phyloP scores from a whole-genome alignment of 176 grass and related monocot genomes.

The Zea luxurians region DNA sequence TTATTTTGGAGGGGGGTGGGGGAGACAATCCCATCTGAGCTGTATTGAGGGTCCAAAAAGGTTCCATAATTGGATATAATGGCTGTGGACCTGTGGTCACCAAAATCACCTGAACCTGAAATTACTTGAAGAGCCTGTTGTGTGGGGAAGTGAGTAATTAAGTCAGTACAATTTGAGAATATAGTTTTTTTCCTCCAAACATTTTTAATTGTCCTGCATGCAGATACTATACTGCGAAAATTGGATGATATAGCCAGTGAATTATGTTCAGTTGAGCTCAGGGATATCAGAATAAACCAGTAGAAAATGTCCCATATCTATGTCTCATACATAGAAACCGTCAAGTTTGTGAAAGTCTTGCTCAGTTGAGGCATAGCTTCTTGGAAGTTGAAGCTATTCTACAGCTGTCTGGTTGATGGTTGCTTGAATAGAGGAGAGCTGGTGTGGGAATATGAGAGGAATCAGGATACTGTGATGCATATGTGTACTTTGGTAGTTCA shows the following conservation, averaged over 20 bases:
- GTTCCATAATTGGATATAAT: not conserved
- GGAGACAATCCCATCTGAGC: not conserved
- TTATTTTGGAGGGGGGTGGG: not conserved
- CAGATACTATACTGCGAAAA: not conserved
- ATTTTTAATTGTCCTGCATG: not conserved
- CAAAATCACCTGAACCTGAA: not conserved
- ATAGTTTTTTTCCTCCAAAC: not conserved
- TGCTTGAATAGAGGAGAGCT: constrained; percentile 7
- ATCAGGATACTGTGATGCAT: not conserved
- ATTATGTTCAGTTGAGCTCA: not conserved
- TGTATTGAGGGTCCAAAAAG: not conserved
- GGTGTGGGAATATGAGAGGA: not conserved
- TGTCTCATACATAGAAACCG: not conserved
- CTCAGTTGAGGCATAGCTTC: not conserved
- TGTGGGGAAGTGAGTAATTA: not conserved
- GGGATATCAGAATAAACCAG: not conserved
- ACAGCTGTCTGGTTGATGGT: not conserved
- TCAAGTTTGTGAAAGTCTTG: not conserved
- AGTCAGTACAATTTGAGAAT: not conserved
- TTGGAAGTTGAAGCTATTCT: constrained; percentile 1
- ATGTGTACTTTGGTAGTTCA: not conserved
- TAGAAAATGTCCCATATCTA: not conserved
- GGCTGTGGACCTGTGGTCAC: not conserved
- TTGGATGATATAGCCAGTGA: not conserved
- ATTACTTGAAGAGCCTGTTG: not conserved